A percentile compares a stretch with the other conserved stretches of the same genome.
phyloP scores from a whole-genome alignment of 106 monocot species.

The Allium sativum region DNA sequence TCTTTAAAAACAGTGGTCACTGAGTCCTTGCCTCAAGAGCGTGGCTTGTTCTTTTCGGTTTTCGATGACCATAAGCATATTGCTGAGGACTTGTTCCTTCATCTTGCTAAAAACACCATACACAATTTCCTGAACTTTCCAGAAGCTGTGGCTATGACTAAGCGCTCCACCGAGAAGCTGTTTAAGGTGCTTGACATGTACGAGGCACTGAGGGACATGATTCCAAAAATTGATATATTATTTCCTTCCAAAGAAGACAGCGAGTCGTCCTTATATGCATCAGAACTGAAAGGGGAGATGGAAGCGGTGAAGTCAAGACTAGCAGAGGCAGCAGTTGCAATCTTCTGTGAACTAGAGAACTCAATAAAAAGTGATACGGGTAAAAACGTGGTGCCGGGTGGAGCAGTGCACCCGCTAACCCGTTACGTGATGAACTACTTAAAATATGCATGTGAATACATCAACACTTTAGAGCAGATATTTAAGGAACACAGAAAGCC shows the following conservation, averaged over 20 bases:
- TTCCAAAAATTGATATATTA: slow-evolving; percentile 20
- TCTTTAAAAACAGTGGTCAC: slow-evolving; percentile 22
- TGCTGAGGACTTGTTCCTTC: slow-evolving; percentile 17
- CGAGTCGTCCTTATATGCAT: neutral
- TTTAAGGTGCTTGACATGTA: slow-evolving; percentile 74
- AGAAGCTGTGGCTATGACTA: slow-evolving; percentile 42
- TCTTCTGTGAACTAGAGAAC: slow-evolving; percentile 22
- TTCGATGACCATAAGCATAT: slow-evolving; percentile 17
- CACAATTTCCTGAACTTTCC: slow-evolving; percentile 50
- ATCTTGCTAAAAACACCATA: slow-evolving; percentile 21
- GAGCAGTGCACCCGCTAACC: slow-evolving; percentile 18
- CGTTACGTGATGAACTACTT: slow-evolving; percentile 24
- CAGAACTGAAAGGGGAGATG: slow-evolving; percentile 3
- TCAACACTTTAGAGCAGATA: slow-evolving; percentile 8
- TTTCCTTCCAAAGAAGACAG: slow-evolving; percentile 9
- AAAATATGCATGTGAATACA: slow-evolving; percentile 23
- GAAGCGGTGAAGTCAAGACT: slow-evolving; percentile 6
- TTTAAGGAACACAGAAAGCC: slow-evolving; percentile 11
- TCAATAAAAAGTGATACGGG: slow-evolving; percentile 15
- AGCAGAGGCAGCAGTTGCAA: slow-evolving; percentile 10
- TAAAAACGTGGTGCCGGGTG: slow-evolving; percentile 14
- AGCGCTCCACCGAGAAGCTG: slow-evolving; percentile 55
- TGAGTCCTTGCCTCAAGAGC: slow-evolving; percentile 20
- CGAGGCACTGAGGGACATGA: slow-evolving; percentile 43
- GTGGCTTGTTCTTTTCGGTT: slow-evolving; percentile 25